Conservation (phyloP, 345 rosid species). For the Arabidopsis arenosa region DNA sequence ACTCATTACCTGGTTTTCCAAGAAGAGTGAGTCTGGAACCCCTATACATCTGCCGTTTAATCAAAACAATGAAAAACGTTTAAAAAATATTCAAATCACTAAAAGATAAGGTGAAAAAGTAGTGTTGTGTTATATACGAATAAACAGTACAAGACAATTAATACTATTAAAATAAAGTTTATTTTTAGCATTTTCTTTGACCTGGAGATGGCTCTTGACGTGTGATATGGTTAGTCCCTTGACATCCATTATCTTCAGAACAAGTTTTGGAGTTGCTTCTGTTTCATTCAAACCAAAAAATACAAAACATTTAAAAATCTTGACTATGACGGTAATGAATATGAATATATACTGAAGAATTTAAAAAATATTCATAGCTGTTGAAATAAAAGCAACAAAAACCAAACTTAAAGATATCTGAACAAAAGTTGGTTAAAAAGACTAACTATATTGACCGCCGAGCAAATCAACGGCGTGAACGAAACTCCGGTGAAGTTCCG, state of each 20-base stretch:
- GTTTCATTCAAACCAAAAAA: slow-evolving; percentile 35
- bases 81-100: background rate
- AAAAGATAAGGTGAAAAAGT: background rate
- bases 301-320: background rate
- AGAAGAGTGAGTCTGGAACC: slow-evolving; percentile 41
- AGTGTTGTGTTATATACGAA: background rate
- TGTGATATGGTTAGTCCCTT: slow-evolving; percentile 97
- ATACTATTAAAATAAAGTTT: background rate
- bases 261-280: slow-evolving; percentile 99
- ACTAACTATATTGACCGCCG: slow-evolving; percentile 92
- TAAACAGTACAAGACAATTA: slow-evolving; percentile 6
- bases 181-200: slow-evolving; percentile 31
- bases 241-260: slow-evolving; percentile 97
- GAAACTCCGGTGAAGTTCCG: slow-evolving; percentile 91
- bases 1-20: slow-evolving; percentile 34
- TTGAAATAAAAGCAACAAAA: slow-evolving; percentile 25
- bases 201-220: slow-evolving; percentile 99
- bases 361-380: background rate
- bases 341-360: background rate
- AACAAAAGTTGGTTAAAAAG: background rate
- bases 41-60: slow-evolving; percentile 45
- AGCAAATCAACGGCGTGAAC: slow-evolving; percentile 86
- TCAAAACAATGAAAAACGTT: slow-evolving; percentile 9
- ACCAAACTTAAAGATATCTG: background rate
- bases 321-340: background rate